These are phyloP conservation scores for Phytophthora hybrid DNA, from an alignment of 352 stramenopile genomes.

Conservation along the genomic window DNA sequence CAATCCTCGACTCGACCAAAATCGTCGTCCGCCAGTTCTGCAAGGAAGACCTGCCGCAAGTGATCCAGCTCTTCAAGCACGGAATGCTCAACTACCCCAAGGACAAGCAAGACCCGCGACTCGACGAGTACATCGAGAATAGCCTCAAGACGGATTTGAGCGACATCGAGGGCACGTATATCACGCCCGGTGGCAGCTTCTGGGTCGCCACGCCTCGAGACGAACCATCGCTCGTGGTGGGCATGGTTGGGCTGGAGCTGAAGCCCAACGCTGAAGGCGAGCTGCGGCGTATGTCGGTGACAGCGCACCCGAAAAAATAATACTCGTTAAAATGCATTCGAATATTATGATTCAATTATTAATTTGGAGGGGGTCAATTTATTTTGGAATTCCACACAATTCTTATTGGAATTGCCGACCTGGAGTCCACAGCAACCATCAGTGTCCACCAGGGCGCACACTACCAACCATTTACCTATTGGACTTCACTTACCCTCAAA, in stretches of 20 bases:
- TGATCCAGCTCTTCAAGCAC: constrained; percentile 32
- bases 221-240: constrained; percentile 28
- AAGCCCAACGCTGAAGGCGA: constrained; percentile 40
- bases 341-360: no score
- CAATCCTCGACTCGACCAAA: constrained; percentile 9
- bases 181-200: constrained; percentile 47
- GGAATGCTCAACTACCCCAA: constrained; percentile 35
- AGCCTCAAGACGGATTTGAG: constrained; percentile 39
- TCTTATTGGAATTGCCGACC: no score
- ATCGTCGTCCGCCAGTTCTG: constrained; percentile 34
- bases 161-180: constrained; percentile 47
- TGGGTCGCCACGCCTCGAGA: constrained; percentile 44
- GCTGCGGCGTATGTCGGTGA: constrained; percentile 53
- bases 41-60: constrained; percentile 29
- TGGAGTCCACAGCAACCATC: no score
- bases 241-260: constrained; percentile 45
- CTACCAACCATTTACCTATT: no score
- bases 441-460: no score
- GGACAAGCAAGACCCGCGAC: constrained; percentile 11
- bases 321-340: no score
- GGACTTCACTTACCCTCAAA: no score
- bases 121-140: constrained; percentile 31
- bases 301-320: no score
- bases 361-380: no score
- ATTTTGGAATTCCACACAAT: no score